Evolutionary conservation across 208 protist genomes (phyloP).

Genomic region (Phytomonas sp.): DNA sequence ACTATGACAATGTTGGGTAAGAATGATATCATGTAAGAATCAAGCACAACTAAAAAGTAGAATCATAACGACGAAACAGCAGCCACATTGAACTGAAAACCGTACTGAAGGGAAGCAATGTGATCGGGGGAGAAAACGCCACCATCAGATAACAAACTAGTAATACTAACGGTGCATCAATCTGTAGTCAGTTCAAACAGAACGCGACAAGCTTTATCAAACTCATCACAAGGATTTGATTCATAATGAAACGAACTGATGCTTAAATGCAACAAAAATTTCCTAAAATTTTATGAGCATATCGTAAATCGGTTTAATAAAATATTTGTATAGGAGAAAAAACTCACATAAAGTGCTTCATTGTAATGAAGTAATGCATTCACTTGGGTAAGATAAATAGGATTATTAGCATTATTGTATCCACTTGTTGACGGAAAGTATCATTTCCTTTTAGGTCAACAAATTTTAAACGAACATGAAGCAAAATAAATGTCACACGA

Average conservation of each 20-base stretch:
- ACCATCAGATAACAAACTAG: conserved; percentile 10
- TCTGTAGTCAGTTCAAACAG: conserved; percentile 39
- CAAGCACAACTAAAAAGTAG: conserved; percentile 4
- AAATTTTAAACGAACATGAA: conserved; percentile 10
- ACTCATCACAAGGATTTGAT: conserved; percentile 10
- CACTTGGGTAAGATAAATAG: background rate
- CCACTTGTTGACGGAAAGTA: background rate
- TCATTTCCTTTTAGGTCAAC: background rate
- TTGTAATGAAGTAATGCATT: background rate
- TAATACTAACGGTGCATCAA: conserved; percentile 7
- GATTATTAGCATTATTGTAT: background rate
- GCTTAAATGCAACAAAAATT: background rate
- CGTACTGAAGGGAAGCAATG: background rate
- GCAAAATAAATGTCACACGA: conserved; percentile 4
- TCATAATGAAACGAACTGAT: conserved; percentile 11
- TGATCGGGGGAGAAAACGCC: background rate
- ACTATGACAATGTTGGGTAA: conserved; percentile 30
- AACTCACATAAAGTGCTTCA: background rate
- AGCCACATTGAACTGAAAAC: background rate
- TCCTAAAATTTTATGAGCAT: background rate
- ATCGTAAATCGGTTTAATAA: background rate
- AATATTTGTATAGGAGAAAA: too few species aligned
- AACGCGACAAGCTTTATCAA: conserved; percentile 26
- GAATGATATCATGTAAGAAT: conserved; percentile 11
- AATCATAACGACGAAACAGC: conserved; percentile 16